A percentile compares a stretch with the other conserved stretches of the same genome.
These are phyloP conservation scores for Macadamia integrifolia DNA, from an alignment of 164 flowering plant genomes.

Conservation along the genomic window DNA sequence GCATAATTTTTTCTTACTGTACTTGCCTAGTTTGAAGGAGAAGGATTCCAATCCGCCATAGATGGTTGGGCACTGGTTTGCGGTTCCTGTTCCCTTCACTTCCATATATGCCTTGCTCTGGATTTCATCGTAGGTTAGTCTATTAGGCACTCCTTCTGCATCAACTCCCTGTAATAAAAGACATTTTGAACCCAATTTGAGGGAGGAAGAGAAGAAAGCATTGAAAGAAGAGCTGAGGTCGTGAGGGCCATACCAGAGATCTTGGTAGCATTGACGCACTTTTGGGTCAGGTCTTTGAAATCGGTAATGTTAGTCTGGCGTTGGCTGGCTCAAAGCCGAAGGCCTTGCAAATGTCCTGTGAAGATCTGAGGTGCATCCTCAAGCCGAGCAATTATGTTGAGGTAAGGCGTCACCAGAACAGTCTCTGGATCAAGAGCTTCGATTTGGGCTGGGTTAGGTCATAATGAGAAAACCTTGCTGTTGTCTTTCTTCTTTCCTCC, in stretches of 20 bases:
- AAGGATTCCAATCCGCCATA: conserved; percentile 69
- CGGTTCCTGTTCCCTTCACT: conserved; percentile 94
- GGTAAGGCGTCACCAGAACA: no score
- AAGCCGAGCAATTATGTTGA: no score
- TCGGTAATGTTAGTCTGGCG: conserved; percentile 60
- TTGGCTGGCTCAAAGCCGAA: conserved; percentile 48
- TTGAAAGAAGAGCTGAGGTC: conserved; percentile 88
- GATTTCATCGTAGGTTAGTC: conserved; percentile 89
- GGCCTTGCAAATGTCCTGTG: conserved; percentile 50
- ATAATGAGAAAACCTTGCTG: no score
- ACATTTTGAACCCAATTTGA: no score
- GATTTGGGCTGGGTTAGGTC: no score
- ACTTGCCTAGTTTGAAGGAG: conserved; percentile 80
- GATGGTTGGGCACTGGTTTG: conserved; percentile 95
- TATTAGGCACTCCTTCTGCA: conserved; percentile 84
- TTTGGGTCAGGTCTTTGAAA: conserved; percentile 64
- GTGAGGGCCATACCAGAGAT: conserved; percentile 90
- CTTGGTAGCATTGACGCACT: conserved; percentile 71
- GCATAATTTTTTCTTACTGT: conserved; percentile 84
- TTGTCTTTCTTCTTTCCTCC: no score
- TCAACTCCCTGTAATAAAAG: conserved; percentile 58
- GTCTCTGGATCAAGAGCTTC: no score
- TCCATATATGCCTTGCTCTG: conserved; percentile 98
- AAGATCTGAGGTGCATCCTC: conserved; percentile 41
- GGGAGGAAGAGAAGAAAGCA: conserved; percentile 1